Base-by-base conservation (phyloP, 139 green algal genomes). In the Eudorina sp. region DNA sequence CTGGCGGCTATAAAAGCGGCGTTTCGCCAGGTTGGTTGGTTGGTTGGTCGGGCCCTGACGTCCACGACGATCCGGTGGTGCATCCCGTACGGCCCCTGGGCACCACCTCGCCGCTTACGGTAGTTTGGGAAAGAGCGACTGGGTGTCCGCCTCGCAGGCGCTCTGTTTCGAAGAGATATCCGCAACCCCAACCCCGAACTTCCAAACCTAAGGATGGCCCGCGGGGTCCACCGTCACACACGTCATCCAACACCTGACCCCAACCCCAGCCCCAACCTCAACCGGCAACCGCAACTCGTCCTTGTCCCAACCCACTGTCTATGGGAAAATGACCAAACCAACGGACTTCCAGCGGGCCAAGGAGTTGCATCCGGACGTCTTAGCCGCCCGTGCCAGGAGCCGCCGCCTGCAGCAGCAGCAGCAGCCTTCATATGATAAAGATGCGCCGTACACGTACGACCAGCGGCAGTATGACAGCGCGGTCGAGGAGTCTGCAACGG, bases 1-100 rank as follows among this genome's bases (percentile, higher is more conserved):
- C 40, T 86, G 73, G 43, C 64, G 3, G 79, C 89, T 38, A 77
- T 92, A 73, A 93, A 93, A 80, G 53, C n/a, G 2, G 91, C 91
- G 2, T 93, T 93, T 58, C n/a, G 68, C 0, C 48, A 89, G 68
- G 87, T 76, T 66, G 27, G 55, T 27, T 66, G 55, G 55, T 66
- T 8, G 11, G 55, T 66, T 66, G 55, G 48, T 55, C 48, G 9
- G 48, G 9, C 48, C n/a, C n/a, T n/a, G n/a, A n/a, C 48, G 11
- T 55, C 48, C 48, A 55, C 48, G 48, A 13, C 48, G n/a, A n/a
- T 55, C 11, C 11, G 9, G 48, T 55, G 48, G 13, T 55, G 48
- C 13, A 55, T 55, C 9, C 48, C 48, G 48, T 55, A 55, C 48
- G n/a, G n/a, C n/a, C n/a, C n/a, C n/a, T n/a, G n/a, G n/a, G n/a